These are phyloP conservation scores for Chalciporus piperatoides DNA, from an alignment of 1,284 basidiomycete genomes.

Conservation along the genomic window DNA sequence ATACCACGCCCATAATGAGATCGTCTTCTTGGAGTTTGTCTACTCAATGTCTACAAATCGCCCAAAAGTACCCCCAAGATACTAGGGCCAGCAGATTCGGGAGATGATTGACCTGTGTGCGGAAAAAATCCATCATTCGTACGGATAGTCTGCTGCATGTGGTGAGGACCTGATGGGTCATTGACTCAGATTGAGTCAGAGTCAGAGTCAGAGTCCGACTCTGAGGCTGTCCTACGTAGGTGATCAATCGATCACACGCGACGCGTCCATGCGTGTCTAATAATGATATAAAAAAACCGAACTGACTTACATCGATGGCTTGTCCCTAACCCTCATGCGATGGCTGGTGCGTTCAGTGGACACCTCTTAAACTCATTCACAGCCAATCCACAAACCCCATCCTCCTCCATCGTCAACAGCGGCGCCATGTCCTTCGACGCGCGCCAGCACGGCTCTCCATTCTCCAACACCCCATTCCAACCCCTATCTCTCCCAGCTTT, in stretches of 20 bases:
- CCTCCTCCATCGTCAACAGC: conserved; percentile 38
- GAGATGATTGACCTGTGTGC: neutral
- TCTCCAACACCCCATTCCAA: conserved; percentile 1
- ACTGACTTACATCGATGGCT: neutral
- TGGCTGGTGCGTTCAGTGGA: conserved; percentile 33
- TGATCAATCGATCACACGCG: neutral
- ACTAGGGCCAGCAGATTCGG: neutral
- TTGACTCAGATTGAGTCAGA: too few species aligned
- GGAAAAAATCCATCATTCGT: too few species aligned
- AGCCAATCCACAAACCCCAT: conserved; percentile 5
- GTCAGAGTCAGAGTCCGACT: too few species aligned
- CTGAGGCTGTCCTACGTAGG: neutral
- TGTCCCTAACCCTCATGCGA: conserved; percentile 14
- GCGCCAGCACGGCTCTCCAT: conserved; percentile 46
- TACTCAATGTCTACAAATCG: too few species aligned
- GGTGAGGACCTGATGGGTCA: too few species aligned
- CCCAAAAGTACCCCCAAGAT: neutral
- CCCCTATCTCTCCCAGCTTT: neutral
- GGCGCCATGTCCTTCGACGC: conserved; percentile 58
- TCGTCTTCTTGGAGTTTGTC: neutral
- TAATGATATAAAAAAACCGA: neutral
- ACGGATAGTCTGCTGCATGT: too few species aligned
- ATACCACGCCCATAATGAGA: conserved; percentile 1
- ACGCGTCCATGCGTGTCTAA: neutral
- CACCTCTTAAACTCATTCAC: conserved; percentile 31